These are phyloP conservation scores for Voacanga thouarsii DNA, from an alignment of 257 asterid species.

Conservation along the genomic window DNA sequence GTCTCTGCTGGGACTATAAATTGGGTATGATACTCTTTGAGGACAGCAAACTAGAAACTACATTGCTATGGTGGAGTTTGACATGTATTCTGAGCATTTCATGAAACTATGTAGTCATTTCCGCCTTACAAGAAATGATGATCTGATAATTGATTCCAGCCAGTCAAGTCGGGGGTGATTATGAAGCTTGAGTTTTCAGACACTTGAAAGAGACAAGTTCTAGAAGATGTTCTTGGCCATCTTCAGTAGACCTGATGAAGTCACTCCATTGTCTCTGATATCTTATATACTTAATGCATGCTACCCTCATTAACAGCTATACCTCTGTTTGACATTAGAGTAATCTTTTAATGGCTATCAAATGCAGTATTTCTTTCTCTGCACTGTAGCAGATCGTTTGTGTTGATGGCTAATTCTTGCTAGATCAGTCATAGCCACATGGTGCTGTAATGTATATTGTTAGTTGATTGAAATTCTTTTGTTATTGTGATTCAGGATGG, in stretches of 20 bases:
- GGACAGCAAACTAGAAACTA: not conserved
- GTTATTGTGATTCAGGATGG: conserved; percentile 67
- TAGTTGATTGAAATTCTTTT: conserved; percentile 26
- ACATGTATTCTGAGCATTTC: not conserved
- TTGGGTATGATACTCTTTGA: conserved; percentile 62
- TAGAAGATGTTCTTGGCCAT: not conserved
- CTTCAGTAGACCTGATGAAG: not conserved
- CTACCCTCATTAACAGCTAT: not conserved
- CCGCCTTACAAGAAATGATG: not conserved
- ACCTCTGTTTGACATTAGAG: not conserved
- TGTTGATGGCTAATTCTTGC: not conserved
- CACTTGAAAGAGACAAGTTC: not conserved
- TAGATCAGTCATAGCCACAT: not conserved
- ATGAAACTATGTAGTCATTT: not conserved
- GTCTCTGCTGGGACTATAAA: conserved; percentile 96
- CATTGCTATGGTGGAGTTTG: not conserved
- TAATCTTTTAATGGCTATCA: not conserved
- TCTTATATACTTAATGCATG: not conserved
- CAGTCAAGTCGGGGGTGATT: not conserved
- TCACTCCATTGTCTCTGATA: not conserved
- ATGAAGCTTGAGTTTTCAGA: conserved; percentile 2
- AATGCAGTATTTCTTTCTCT: not conserved
- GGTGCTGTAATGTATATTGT: no score
- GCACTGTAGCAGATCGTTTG: not conserved
- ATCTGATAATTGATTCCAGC: not conserved